Evolutionary conservation across 768 basidiomycete species (phyloP), one percentile per base, ranked within the genome.

Genomic region (Rhodotorula paludigena): DNA sequence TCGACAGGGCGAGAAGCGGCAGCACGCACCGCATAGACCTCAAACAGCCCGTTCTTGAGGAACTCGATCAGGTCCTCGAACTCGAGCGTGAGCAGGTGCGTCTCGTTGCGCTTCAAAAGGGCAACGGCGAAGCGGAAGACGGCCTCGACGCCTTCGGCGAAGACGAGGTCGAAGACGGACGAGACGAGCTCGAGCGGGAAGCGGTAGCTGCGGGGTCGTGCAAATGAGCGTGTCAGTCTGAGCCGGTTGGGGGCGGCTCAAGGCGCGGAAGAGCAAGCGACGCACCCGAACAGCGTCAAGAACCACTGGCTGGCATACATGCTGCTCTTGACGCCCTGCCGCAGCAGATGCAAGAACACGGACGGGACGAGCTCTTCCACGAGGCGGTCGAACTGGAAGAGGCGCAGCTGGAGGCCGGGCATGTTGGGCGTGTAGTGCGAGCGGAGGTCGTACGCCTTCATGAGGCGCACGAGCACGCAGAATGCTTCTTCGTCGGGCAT

Each of bases 401-500:
- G 83, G 30, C 94, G 90, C 49, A 92, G 80, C 77, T 98, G 96
- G 10, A 99, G 78, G 73, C 92, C 94, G 1, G 96, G 96, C 96
- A 99, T 99, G 76, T 99, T 94, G 7, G 96, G 93, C n/a, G 97
- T 82, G 80, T 92, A 99, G 79, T 97, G 94, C 2, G 92, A 92
- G 51, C 94, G 86, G 5, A 98, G 82, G 78, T 94, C 93, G 77
- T 99, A 98, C 1, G 93, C 89, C 66, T 96, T 83, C 96, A 98
- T 98, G 23, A 99, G 79, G 60, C 96, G 83, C 36, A 97, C 92
- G 16, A 98, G 83, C 18, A 98, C 84, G 71, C 89, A 94, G 78
- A 99, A 99, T 0, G 94, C 94, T 79, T 98, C 94, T 80, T 99
- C 96, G 69, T 98, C 96, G 32, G 96, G 96, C 96, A 99, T 99